Evolutionary conservation across 2,329 filamentous ascomycete species (phyloP).

Genomic region (Penicillium nordicum): DNA sequence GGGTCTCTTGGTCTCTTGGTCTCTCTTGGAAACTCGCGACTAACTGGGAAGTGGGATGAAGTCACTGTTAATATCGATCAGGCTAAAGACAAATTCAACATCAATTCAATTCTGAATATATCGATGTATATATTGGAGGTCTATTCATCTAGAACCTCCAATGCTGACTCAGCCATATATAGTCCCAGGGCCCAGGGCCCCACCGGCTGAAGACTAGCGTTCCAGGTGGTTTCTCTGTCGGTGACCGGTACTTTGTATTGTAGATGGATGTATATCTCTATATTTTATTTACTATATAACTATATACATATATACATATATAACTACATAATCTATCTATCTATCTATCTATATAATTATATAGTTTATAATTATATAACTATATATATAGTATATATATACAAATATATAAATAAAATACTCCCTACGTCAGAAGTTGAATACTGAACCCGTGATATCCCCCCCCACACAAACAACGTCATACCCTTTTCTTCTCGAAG

Average conservation of each 20-base stretch:
- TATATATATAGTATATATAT: neutral
- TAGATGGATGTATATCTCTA: no score
- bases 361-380: no score
- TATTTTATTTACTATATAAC: no score
- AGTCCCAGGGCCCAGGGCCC: neutral
- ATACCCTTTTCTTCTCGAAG: constrained; percentile 22
- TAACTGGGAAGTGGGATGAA: neutral
- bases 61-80: neutral
- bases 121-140: neutral
- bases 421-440: constrained; percentile 13
- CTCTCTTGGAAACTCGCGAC: neutral
- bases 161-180: neutral
- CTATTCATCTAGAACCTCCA: neutral
- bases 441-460: constrained; percentile 15
- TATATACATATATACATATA: no score
- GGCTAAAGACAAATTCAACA: neutral
- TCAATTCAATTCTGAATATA: neutral
- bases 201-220: no score
- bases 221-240: no score
- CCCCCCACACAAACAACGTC: constrained; percentile 29
- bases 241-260: no score
- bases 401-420: no score
- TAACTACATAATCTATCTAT: no score
- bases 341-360: no score
- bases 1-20: neutral